Base-by-base conservation (phyloP, 1,284 basidiomycete genomes). In the Coniferiporia sulphurascens region DNA sequence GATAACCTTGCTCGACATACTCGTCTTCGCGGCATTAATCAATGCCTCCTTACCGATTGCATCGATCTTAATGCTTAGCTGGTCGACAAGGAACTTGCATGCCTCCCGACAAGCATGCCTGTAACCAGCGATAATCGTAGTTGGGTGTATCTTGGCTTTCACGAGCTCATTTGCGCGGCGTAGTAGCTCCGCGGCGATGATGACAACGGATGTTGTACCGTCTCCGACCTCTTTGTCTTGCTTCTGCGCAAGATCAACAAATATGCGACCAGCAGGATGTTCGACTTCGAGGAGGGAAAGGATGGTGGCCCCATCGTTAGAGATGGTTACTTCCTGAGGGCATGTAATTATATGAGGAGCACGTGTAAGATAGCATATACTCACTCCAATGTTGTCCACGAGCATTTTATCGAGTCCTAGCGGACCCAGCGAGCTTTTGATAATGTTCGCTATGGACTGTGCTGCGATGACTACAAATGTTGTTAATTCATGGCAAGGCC, bases 201-300 rank as follows among this genome's bases (percentile, higher is more conserved):
- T 93, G 49, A 99, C 97, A 48, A 99, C 97, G 10, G 95, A 98
- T 1, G 97, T 99, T 7, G 97, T 99, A 12, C 97, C 97, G 76
- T 99, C 97, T 49, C 97, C 97, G 35, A 99, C 97, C 77, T 99
- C 97, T 73, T 96, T 98, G 75, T 99, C 97, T 75, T 99, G 96
- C 72, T 99, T 98, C 76, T 98, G 95, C 1, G 97, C 95, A 48
- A 99, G 87, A 74, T 98, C 95, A 55, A 99, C 96, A 65, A 99
- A 93, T 64, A 99, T 96, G 63, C 93, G 87, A 36, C 93, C 95
- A 5, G 96, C 94, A 48, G 96, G 95, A 71, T 98, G 94, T 66
- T 95, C 88, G 50, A 98, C 95, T 48, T 93, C 87, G 49, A 98
- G 79, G 21, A 99, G 82, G 38, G 92, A 89, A 48, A 99, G 85